Conservation (phyloP, 805 yeast species). For the Citeromyces nyonsensis region DNA sequence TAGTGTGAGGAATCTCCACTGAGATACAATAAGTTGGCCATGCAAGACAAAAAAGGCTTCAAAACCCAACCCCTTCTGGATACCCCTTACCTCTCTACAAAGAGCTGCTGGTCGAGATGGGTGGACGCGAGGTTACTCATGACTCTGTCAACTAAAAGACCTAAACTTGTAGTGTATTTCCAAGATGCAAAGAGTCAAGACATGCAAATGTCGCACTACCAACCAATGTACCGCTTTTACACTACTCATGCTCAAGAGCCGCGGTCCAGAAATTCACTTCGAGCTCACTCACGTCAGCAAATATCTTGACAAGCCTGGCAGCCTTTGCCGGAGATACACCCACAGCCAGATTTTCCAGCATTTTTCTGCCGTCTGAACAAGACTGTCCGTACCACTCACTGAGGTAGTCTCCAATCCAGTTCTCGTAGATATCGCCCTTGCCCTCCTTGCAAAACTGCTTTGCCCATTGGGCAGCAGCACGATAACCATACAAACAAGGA, state of each 20-base stretch:
- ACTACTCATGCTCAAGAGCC: slow-evolving; percentile 1
- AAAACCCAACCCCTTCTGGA: too few relatives aligned
- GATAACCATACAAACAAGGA: slow-evolving; percentile 67
- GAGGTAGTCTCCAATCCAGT: slow-evolving; percentile 52
- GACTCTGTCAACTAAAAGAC: too few relatives aligned
- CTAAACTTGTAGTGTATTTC: too few relatives aligned
- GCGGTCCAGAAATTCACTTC: slow-evolving; percentile 56
- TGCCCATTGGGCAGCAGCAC: slow-evolving; percentile 31
- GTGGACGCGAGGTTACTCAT: too few relatives aligned
- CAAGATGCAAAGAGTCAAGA: too few relatives aligned
- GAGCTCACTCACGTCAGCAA: slow-evolving; percentile 37
- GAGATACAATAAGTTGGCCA: too few relatives aligned
- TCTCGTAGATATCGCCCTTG: slow-evolving; percentile 11
- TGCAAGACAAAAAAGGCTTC: too few relatives aligned
- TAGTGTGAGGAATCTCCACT: too few relatives aligned
- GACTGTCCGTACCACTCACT: slow-evolving; percentile 43
- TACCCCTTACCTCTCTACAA: too few relatives aligned
- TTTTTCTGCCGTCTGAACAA: slow-evolving; percentile 28
- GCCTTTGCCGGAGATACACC: slow-evolving; percentile 26
- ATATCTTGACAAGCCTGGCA: slow-evolving; percentile 38
- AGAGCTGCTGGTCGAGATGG: too few relatives aligned
- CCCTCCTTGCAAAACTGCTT: slow-evolving; percentile 9
- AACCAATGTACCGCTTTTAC: too few relatives aligned
- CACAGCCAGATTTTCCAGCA: slow-evolving; percentile 26
- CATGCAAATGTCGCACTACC: too few relatives aligned